A percentile compares a stretch with the other conserved stretches of the same genome.
These are phyloP conservation scores for Xylaria multiplex DNA, from an alignment of 2,329 filamentous ascomycete species.

Conservation along the genomic window DNA sequence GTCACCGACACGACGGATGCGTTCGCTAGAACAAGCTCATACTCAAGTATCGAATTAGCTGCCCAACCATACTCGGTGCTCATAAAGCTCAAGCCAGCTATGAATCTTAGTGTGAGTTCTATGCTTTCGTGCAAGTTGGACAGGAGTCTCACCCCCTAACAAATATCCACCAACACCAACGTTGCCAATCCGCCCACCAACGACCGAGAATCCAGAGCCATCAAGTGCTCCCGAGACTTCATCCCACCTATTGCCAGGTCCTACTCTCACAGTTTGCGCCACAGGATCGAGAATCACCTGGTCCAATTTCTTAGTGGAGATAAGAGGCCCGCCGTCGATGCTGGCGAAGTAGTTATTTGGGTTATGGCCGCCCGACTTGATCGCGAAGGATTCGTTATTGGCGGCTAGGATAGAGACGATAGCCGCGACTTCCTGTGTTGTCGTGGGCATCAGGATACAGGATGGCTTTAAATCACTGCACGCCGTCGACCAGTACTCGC, in stretches of 20 bases:
- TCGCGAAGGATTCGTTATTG: slow-evolving; percentile 61
- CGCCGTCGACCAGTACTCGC: slow-evolving; percentile 58
- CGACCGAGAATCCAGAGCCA: slow-evolving; percentile 54
- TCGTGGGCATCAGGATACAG: slow-evolving; percentile 60
- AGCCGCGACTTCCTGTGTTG: slow-evolving; percentile 61
- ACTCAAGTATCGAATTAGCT: slow-evolving; percentile 60
- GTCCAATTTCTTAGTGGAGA: slow-evolving; percentile 59
- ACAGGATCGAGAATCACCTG: slow-evolving; percentile 53
- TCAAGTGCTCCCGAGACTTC: slow-evolving; percentile 54
- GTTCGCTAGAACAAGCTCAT: slow-evolving; percentile 63
- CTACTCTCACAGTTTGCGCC: slow-evolving; percentile 55
- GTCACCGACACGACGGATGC: slow-evolving; percentile 60
- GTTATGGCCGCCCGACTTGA: slow-evolving; percentile 68
- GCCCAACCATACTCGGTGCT: slow-evolving; percentile 62
- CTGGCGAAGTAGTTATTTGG: slow-evolving; percentile 64
- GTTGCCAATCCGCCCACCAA: slow-evolving; percentile 58
- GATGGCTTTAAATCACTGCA: slow-evolving; percentile 56
- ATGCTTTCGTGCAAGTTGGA: slow-evolving; percentile 39
- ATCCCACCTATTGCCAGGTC: slow-evolving; percentile 58
- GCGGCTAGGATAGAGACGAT: slow-evolving; percentile 61
- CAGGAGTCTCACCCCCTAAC: slow-evolving; percentile 64
- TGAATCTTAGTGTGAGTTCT: slow-evolving; percentile 44
- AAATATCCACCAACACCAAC: slow-evolving; percentile 60
- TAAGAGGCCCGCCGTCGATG: slow-evolving; percentile 58
- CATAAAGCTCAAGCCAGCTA: slow-evolving; percentile 62